Evolutionary conservation across 805 yeast genomes (phyloP).

Genomic region (Candida hungchunana): DNA sequence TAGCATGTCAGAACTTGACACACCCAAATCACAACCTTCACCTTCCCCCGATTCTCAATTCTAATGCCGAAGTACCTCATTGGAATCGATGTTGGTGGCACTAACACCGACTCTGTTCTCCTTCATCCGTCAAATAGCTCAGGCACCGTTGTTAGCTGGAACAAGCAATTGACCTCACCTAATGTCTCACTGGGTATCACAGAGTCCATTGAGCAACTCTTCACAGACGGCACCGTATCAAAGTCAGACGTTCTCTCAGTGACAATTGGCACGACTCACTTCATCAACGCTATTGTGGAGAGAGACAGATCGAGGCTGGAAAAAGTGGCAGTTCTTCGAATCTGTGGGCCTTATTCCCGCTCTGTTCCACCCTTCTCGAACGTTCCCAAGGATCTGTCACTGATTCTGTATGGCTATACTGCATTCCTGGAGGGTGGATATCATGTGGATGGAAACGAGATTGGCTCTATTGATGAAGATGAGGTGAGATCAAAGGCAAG

Average conservation of each 20-base stretch:
- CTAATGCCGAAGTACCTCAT: conserved; percentile 28
- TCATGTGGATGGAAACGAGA: conserved; percentile 39
- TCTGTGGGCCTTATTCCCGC: conserved; percentile 40
- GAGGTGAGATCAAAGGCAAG: conserved; percentile 29
- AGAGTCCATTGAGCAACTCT: conserved; percentile 32
- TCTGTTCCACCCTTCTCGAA: conserved; percentile 40
- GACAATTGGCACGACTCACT: conserved; percentile 51
- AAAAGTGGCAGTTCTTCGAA: conserved; percentile 41
- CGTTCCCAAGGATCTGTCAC: conserved; percentile 37
- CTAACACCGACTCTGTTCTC: conserved; percentile 46
- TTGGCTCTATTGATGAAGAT: conserved; percentile 30
- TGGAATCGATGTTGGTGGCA: conserved; percentile 51
- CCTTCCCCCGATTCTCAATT: no score
- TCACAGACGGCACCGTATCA: conserved; percentile 21
- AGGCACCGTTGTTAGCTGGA: conserved; percentile 37
- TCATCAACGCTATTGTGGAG: conserved; percentile 47
- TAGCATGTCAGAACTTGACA: no score
- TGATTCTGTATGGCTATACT: conserved; percentile 33
- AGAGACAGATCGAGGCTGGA: conserved; percentile 39
- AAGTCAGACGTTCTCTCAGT: conserved; percentile 36
- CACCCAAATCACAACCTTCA: no score
- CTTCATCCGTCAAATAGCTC: conserved; percentile 32
- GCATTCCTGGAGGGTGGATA: conserved; percentile 39
- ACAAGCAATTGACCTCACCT: conserved; percentile 40
- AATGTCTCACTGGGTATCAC: conserved; percentile 42